Conservation (phyloP, 2,329 filamentous ascomycete species). For the Cladosporium sp. region DNA sequence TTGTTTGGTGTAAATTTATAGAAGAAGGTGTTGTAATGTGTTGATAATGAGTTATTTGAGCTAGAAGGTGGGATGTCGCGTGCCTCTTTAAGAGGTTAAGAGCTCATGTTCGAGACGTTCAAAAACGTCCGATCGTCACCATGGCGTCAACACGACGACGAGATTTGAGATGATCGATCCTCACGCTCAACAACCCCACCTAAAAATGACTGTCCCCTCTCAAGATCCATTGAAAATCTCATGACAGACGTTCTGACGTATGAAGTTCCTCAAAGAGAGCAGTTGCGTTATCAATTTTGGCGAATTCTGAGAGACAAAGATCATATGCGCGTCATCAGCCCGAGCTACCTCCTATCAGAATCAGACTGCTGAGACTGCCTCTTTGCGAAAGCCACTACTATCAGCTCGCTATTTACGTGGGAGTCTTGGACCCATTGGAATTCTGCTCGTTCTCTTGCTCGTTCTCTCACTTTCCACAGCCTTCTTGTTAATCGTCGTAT, state of each 20-base stretch:
- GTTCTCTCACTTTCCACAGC: slow-evolving; percentile 1
- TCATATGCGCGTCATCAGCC: background rate
- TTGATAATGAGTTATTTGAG: background rate
- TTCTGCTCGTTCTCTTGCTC: background rate
- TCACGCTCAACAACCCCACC: slow-evolving; percentile 8
- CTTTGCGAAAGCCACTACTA: too few species aligned
- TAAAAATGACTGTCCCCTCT: background rate
- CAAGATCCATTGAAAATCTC: background rate
- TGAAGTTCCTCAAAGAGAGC: background rate
- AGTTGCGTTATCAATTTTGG: background rate
- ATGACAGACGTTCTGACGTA: slow-evolving; percentile 2
- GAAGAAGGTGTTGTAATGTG: background rate
- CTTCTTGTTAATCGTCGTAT: background rate
- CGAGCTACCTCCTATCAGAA: background rate
- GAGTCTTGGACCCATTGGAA: background rate
- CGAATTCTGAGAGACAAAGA: background rate
- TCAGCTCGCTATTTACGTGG: background rate
- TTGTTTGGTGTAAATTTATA: background rate
- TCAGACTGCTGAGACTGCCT: too few species aligned
- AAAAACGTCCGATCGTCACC: slow-evolving; percentile 2
- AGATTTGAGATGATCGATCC: background rate
- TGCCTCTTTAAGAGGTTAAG: slow-evolving; percentile 2
- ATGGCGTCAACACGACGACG: slow-evolving; percentile 6
- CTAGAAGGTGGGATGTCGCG: background rate
- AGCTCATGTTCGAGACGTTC: background rate